These are phyloP conservation scores for Flaveria brownii DNA, from an alignment of 129 eudicot genomes.

Conservation along the genomic window DNA sequence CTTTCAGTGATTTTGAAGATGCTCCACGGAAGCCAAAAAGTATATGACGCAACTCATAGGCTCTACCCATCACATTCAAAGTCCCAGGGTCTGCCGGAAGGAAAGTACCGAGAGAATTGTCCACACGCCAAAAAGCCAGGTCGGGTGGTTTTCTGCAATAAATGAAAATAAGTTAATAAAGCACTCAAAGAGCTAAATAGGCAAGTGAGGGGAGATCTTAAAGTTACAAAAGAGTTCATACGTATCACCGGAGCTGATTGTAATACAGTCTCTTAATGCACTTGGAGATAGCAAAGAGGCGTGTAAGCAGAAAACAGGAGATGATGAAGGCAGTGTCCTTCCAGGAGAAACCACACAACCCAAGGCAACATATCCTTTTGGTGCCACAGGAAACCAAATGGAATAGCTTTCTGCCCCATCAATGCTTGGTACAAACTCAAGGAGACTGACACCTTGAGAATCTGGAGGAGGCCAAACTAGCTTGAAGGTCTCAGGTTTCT, in stretches of 20 bases:
- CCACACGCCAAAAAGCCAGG: constrained; percentile 95
- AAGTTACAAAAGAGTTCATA: constrained; percentile 41
- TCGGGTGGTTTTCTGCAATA: constrained; percentile 39
- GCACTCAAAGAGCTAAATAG: constrained; percentile 2
- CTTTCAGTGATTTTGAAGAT: constrained; percentile 40
- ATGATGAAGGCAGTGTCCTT: constrained; percentile 60
- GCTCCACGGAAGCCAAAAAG: constrained; percentile 50
- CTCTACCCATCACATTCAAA: constrained; percentile 47
- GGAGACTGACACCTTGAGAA: constrained; percentile 35
- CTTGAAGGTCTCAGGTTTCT: constrained; percentile 78
- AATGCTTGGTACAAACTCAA: constrained; percentile 21
- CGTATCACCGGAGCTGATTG: constrained; percentile 47
- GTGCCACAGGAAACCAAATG: constrained; percentile 97
- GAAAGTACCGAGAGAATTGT: constrained; percentile 82
- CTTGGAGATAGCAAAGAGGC: constrained; percentile 81
- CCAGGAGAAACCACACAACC: constrained; percentile 98
- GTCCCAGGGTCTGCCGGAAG: constrained; percentile 77
- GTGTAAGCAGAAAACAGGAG: constrained; percentile 78
- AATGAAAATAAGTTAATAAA: constrained; percentile 22
- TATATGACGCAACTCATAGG: constrained; percentile 79
- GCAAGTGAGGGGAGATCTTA: constrained; percentile 7
- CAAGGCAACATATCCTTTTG: constrained; percentile 86
- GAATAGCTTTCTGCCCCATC: constrained; percentile 55
- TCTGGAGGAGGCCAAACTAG: constrained; percentile 69
- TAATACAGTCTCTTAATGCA: constrained; percentile 79